Base-by-base conservation (phyloP, 2,329 filamentous ascomycete species). In the Exophiala xenobiotica region DNA sequence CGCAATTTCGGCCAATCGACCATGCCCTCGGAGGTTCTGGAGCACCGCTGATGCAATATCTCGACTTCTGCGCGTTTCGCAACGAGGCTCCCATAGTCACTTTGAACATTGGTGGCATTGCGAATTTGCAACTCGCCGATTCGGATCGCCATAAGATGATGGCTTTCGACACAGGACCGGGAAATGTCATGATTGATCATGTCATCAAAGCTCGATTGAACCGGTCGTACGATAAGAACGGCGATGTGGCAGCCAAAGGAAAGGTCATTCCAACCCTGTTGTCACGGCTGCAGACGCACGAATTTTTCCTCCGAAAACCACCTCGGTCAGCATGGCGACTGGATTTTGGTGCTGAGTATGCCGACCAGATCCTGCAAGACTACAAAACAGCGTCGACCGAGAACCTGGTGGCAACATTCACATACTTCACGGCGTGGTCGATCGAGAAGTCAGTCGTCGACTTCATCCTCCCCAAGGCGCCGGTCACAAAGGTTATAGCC, bases 121-220 rank as follows among this genome's bases (percentile, higher is more conserved):
- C 64, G 29, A 66, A 67, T 49, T 27, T 67, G 42, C 64, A 67
- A 51, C 59, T 65, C 6, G 64, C 63, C 12, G 49, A 65, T 16
- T 45, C 50, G 16, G 63, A 66, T 38, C 59, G 64, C 11, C 54
- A 56, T 53, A 56, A 63, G 44, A 67, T 66, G 64, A 66, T 66
- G 64, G 64, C 64, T 2, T 67, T 67, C 48, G 64, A 67, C 39
- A 66, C 64, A 2, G 63, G 63, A 4, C 44, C 64, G 48, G 37
- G 63, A 53, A 67, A 67, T 38, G 64, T 67, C 45, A 65, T 65
- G 58, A 59, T 67, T 31, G 64, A 66, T 46, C 64, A 67, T 46
- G 58, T 67, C 9, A 58, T 58, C 46, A 62, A 63, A 49, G 62
- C 50, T 2, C 61, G 64, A 16, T 61, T 60, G 1, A 57, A 61